Conservation (phyloP, 176 grass and related monocot species). For the Hordeum marinum region DNA sequence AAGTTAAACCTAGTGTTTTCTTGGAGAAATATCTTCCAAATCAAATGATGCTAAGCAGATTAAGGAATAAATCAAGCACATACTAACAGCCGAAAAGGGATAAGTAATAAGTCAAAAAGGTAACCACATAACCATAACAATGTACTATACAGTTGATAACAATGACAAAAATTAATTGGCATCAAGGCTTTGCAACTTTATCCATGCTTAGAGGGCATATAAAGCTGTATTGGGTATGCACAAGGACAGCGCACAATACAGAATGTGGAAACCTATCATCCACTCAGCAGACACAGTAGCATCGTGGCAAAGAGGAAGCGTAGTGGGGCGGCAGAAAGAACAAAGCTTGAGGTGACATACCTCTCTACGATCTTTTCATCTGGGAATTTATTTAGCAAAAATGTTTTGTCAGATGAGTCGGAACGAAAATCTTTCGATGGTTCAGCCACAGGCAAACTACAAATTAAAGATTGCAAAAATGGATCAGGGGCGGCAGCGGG, state of each 20-base stretch:
- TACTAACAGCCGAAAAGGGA: background rate
- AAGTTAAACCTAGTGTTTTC: background rate
- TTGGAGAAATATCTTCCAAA: background rate
- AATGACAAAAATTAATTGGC: background rate
- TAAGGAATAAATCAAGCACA: conserved; percentile 5
- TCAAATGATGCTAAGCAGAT: background rate
- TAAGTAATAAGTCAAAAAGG: background rate
- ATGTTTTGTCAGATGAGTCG: conserved; percentile 55
- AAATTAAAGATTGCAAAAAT: conserved; percentile 91
- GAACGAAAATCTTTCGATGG: conserved; percentile 63
- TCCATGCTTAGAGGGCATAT: background rate
- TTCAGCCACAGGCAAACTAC: conserved; percentile 70
- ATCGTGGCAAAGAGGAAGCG: conserved; percentile 32
- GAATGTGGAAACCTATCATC: conserved; percentile 17
- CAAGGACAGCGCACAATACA: background rate
- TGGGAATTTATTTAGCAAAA: conserved; percentile 55
- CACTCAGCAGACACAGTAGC: conserved; percentile 45
- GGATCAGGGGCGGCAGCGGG: conserved; percentile 65
- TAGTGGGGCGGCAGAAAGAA: conserved; percentile 45
- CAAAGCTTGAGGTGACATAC: conserved; percentile 57
- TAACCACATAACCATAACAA: background rate
- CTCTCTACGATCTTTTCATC: conserved; percentile 62
- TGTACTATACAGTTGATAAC: background rate
- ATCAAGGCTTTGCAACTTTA: background rate
- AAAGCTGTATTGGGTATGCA: background rate